Base-by-base conservation (phyloP, 1,284 basidiomycete species). In the Fomitopsis pinicola region DNA sequence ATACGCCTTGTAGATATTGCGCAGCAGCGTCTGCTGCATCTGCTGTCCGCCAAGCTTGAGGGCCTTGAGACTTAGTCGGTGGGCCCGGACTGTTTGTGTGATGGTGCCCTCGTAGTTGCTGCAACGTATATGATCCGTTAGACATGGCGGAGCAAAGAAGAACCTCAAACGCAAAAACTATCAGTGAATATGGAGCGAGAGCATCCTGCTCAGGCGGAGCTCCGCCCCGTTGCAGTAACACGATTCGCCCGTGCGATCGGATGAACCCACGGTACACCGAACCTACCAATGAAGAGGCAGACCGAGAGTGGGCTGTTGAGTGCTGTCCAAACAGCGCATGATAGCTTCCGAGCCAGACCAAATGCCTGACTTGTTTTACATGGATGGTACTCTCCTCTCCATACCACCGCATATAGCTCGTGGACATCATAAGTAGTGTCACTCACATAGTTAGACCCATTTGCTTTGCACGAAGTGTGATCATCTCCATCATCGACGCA, bases 11-110 rank as follows among this genome's bases (percentile, higher is more conserved):
- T 91, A 93, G 7, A 92, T 70, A 35, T 78, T 76, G 36, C 80
- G 78, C 50, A 89, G 76, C 17, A 88, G 69, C 0, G 82, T 77
- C 28, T 82, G 72, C 70, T 94, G 92, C 57, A 83, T 73, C 10
- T 76, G 70, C 71, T 88, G 83, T 1, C 90, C 90, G 42, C 88
- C 89, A 14, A 85, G 66, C 65, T 81, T 76, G 70, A 82, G 88
- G 1, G 91, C 91, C 69, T 91, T 92, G 57, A 82, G 80, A 38
- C 88, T 80, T 35, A 94, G 78, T 9, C 92, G 84, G 71, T 94
- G 92, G 1, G 88, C 89, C 26, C 80, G 78, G 19, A 78, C 86
- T 17, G 91, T 88, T 65, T 86, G 84, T 63, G 82, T 81, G 62
- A 93, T 77, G 38, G 81, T 75, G 19, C 91, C 91, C 12, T 77